Conservation (phyloP, 169 alveolate genomes). For the Plasmodium coatneyi region DNA sequence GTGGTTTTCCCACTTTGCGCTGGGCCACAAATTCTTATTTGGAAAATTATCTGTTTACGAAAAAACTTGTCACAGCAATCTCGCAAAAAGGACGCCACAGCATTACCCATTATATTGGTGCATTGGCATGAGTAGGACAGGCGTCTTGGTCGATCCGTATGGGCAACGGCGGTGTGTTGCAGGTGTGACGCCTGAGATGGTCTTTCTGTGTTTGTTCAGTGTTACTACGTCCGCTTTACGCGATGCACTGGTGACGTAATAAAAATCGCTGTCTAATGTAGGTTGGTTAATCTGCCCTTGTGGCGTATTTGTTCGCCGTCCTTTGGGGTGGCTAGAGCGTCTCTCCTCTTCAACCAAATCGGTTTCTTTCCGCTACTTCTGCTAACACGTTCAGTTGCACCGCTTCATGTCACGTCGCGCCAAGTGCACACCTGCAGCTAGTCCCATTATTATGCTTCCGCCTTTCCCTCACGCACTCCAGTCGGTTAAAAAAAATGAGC, state of each 20-base stretch:
- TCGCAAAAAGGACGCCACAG: constrained; percentile 5
- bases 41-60: constrained; percentile 34
- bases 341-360: neutral
- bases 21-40: constrained; percentile 73
- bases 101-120: constrained; percentile 48
- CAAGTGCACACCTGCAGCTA: neutral
- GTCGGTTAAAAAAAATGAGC: neutral
- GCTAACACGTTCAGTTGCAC: neutral
- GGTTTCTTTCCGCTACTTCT: neutral
- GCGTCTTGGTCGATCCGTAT: neutral
- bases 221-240: neutral
- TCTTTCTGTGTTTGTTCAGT: neutral
- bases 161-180: neutral
- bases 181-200: neutral
- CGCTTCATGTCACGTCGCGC: neutral
- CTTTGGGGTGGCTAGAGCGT: neutral
- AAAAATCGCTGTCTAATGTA: neutral
- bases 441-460: neutral
- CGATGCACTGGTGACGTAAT: neutral
- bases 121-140: neutral
- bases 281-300: neutral
- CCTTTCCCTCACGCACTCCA: neutral
- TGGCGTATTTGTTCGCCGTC: neutral
- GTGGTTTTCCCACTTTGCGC: constrained; percentile 75
- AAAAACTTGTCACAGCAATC: constrained; percentile 62